Base-by-base conservation (phyloP, 2,329 filamentous ascomycete species). In the Ilyonectria sp. region DNA sequence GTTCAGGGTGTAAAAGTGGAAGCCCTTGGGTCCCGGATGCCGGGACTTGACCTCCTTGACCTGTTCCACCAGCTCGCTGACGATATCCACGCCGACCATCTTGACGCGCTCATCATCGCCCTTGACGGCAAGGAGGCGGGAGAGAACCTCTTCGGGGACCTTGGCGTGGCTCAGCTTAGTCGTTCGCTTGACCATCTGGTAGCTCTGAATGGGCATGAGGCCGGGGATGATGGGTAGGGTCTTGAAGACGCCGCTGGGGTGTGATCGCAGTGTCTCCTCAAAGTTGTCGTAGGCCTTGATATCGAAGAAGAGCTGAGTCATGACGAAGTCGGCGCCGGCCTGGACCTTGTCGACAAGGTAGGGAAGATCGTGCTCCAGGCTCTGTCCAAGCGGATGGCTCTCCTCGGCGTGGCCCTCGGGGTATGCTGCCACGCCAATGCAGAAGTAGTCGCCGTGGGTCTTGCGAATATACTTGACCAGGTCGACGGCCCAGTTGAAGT, bases 231-330 rank as follows among this genome's bases (percentile, higher is more conserved):
- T 97, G 7, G 94, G 92, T 26, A 98, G 93, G 3, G 89, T 90
- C 82, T 93, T 93, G 83, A 99, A 98, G 3, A 89, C 87, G 4
- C 94, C 94, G 76, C 93, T 97, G 54, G 93, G 90, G 76, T 99
- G 94, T 60, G 91, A 89, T 67, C 94, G 86, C 72, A 99, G 81
- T 57, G 86, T 89, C 71, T 84, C 87, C 82, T 98, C 95, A 77
- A 97, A 98, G 37, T 85, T 85, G 62, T 91, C 88, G 78, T 97
- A 99, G 19, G 93, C 93, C 4, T 93, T 86, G 26, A 94, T 88
- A 78, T 98, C 94, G 80, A 97, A 99, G 82, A 98, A 98, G 9
- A 99, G 87, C 81, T 99, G 96, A 1, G 96, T 98, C 94, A 99
- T 97, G 81, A 99, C 93, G 78, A 99, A 99, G 82, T 98, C 95